Evolutionary conservation across 257 asterid genomes (phyloP), one percentile per base, ranked within the genome.

Genomic region (Nicotiana sylvestris): DNA sequence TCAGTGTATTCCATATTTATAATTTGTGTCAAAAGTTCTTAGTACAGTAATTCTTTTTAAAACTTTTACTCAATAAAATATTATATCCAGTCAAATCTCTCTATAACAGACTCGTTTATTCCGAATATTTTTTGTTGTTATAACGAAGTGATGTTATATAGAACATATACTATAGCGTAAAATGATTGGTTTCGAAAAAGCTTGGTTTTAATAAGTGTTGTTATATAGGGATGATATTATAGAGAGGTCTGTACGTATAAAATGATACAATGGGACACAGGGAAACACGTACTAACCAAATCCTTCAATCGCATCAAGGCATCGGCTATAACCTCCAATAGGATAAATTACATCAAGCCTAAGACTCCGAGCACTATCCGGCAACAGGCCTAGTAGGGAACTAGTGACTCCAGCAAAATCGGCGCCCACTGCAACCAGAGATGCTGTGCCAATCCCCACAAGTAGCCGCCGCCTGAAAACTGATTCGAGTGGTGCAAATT

Each of bases 321-420:
- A 93, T 21, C 98, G 91, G 72, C 85, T 82, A 82, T 86, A 95
- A 46, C 98, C 98, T 57, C 90, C 86, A 68, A 95, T 83, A 3
- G 98, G 97, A 84, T 95, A 95, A 62, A 95, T 88, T 16, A 92
- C 91, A 67, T 94, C 98, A 72, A 95, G 92, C 89, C 90, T 95
- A 9, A 94, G 90, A 37, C 85, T 85, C 88, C 96, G 93, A 85
- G 95, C 93, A 66, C 84, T 82, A 60, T 90, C 94, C 65, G 97
- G 98, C 65, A 90, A 90, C 86, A 94, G 85, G 6, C 99, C 93
- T 8, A 95, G 91, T 33, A 95, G 86, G 81, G 88, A 90, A 85
- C 94, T 95, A 10, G 98, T 91, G 61, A 88, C 65, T 78, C 97
- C 98, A n/a, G 90, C 90, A 81, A 94, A 92, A 87, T 95, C 92